These are phyloP conservation scores for Pigoraptor vietnamica DNA, from an alignment of 78 protist genomes.

Conservation along the genomic window DNA sequence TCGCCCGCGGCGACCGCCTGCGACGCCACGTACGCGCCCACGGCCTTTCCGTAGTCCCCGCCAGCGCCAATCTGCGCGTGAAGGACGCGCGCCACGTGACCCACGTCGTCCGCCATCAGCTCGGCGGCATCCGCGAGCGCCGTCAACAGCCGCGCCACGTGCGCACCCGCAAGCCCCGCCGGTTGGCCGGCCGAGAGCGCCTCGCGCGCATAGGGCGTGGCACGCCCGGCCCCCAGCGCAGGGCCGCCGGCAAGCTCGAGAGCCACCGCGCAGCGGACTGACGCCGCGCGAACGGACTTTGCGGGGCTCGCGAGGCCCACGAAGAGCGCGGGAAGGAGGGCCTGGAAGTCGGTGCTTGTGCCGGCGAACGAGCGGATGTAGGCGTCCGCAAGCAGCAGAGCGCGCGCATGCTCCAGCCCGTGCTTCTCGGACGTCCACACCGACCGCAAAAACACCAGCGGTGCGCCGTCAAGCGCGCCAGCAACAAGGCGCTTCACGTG, in stretches of 20 bases:
- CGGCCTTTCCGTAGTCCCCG: neutral
- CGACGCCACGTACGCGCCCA: neutral
- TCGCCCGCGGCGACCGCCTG: neutral
- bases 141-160: neutral
- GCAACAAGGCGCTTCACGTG: neutral
- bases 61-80: neutral
- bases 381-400: neutral
- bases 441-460: neutral
- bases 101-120: neutral
- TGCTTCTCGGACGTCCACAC: neutral
- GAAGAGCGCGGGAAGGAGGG: neutral
- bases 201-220: neutral
- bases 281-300: neutral
- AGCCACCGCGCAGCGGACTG: neutral
- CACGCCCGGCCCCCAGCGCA: neutral
- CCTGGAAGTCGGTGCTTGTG: neutral
- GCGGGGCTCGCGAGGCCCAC: neutral
- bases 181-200: neutral
- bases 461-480: neutral
- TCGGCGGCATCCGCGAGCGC: neutral
- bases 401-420: neutral
- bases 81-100: neutral
- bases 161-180: neutral
- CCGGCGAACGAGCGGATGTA: neutral
- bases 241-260: no score